These are phyloP conservation scores for Penicillium palitans DNA, from an alignment of 2,329 filamentous ascomycete species.

Conservation along the genomic window DNA sequence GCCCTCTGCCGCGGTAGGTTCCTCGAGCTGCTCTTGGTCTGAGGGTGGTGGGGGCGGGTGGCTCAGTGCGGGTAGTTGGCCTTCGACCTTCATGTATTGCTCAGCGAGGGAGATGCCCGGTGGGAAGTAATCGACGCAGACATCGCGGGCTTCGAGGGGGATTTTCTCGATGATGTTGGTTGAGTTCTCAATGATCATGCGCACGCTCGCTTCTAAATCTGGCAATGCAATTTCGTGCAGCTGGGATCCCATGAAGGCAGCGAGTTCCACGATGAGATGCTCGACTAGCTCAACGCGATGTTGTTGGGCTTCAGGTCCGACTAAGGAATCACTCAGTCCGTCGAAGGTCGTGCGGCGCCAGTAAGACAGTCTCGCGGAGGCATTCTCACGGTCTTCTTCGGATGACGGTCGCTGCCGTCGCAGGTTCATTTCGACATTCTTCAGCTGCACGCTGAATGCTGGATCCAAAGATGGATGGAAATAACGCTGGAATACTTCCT, in stretches of 20 bases:
- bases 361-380: slow-evolving; percentile 81
- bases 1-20: slow-evolving; percentile 12
- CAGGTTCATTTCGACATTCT: slow-evolving; percentile 84
- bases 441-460: slow-evolving; percentile 73
- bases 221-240: slow-evolving; percentile 73
- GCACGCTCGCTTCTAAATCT: slow-evolving; percentile 82
- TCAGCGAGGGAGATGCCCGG: slow-evolving; percentile 71
- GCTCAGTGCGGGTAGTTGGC: slow-evolving; percentile 60
- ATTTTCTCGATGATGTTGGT: slow-evolving; percentile 82
- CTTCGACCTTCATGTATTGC: slow-evolving; percentile 82
- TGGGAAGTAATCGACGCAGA: slow-evolving; percentile 80
- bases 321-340: slow-evolving; percentile 72
- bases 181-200: slow-evolving; percentile 90
- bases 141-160: slow-evolving; percentile 86
- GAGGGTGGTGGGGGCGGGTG: slow-evolving; percentile 22
- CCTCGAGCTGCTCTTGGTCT: slow-evolving; percentile 23
- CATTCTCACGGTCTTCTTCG: slow-evolving; percentile 84
- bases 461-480: slow-evolving; percentile 88
- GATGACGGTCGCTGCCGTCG: slow-evolving; percentile 70
- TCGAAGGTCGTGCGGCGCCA: slow-evolving; percentile 95
- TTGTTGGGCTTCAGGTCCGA: slow-evolving; percentile 63
- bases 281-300: slow-evolving; percentile 69
- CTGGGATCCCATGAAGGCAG: slow-evolving; percentile 69
- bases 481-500: slow-evolving; percentile 85
- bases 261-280: slow-evolving; percentile 67